Conservation (phyloP, 805 yeast species). For the Schwanniomyces vanrijiae region DNA sequence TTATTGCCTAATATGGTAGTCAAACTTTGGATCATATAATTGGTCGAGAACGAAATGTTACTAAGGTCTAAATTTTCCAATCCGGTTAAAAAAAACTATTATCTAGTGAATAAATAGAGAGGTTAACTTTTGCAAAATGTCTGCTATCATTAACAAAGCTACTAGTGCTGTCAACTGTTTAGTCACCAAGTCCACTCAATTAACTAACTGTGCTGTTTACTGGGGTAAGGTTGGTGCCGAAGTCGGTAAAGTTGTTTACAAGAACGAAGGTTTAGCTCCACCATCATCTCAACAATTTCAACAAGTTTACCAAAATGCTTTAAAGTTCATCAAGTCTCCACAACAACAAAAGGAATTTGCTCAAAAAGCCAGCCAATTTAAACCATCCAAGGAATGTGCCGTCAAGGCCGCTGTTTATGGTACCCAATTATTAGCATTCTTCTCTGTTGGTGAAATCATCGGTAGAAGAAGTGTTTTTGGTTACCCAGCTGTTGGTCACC, state of each 20-base stretch:
- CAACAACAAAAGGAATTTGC: constrained; percentile 61
- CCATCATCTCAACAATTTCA: constrained; percentile 79
- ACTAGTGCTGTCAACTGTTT: constrained; percentile 35
- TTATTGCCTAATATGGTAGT: constrained; percentile 22
- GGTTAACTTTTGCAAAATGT: constrained; percentile 23
- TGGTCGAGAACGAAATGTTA: constrained; percentile 10
- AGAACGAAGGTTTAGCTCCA: constrained; percentile 91
- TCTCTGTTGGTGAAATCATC: constrained; percentile 91
- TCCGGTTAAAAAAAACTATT: neutral
- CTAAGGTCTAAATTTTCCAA: constrained; percentile 8
- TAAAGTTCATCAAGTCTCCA: constrained; percentile 36
- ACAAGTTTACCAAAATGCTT: constrained; percentile 58
- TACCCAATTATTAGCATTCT: constrained; percentile 85
- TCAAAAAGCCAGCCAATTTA: constrained; percentile 44
- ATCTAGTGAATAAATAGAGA: neutral
- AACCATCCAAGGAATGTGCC: constrained; percentile 53
- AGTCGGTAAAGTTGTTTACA: constrained; percentile 74
- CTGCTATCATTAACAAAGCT: constrained; percentile 44
- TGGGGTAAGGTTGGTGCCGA: constrained; percentile 73
- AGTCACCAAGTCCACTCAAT: constrained; percentile 37
- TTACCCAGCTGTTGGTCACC: constrained; percentile 66
- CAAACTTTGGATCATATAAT: constrained; percentile 12
- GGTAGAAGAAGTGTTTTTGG: constrained; percentile 96
- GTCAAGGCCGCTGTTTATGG: constrained; percentile 72
- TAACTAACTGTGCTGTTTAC: constrained; percentile 63